Conservation (phyloP, 345 rosid species). For the Arabis alpina region DNA sequence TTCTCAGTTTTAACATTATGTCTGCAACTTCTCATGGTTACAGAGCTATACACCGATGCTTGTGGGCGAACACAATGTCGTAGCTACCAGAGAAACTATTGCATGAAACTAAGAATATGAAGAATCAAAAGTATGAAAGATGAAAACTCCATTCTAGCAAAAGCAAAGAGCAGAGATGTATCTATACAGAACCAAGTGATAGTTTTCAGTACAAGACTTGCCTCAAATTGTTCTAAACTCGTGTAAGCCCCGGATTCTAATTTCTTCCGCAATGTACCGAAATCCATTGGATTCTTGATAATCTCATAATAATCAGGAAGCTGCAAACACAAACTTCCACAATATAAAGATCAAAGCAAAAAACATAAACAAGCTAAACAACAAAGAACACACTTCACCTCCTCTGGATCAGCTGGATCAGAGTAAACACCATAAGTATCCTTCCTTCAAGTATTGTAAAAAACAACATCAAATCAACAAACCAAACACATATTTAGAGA, state of each 20-base stretch:
- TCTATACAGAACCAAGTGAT: neutral
- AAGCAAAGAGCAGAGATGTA: neutral
- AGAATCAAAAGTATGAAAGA: neutral
- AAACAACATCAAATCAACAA: constrained; percentile 13
- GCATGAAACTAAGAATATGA: neutral
- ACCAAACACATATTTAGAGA: constrained; percentile 48
- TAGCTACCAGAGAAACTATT: neutral
- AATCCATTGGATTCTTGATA: constrained; percentile 89
- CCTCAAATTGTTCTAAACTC: constrained; percentile 87
- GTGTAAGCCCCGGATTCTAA: constrained; percentile 59
- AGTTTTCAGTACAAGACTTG: constrained; percentile 37
- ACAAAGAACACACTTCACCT: constrained; percentile 46
- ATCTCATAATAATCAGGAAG: constrained; percentile 88
- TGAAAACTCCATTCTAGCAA: constrained; percentile 1
- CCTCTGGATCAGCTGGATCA: constrained; percentile 88
- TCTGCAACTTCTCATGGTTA: constrained; percentile 8
- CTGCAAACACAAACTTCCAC: constrained; percentile 48
- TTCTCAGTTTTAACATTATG: neutral
- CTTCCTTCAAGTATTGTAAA: constrained; percentile 59
- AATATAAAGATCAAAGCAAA: neutral
- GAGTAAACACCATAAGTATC: constrained; percentile 93
- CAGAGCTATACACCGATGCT: neutral
- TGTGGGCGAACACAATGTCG: neutral
- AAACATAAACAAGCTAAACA: constrained; percentile 12
- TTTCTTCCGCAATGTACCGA: constrained; percentile 69